These are phyloP conservation scores for Dactylellina haptotyla DNA, from an alignment of 2,329 filamentous ascomycete species.

Conservation along the genomic window DNA sequence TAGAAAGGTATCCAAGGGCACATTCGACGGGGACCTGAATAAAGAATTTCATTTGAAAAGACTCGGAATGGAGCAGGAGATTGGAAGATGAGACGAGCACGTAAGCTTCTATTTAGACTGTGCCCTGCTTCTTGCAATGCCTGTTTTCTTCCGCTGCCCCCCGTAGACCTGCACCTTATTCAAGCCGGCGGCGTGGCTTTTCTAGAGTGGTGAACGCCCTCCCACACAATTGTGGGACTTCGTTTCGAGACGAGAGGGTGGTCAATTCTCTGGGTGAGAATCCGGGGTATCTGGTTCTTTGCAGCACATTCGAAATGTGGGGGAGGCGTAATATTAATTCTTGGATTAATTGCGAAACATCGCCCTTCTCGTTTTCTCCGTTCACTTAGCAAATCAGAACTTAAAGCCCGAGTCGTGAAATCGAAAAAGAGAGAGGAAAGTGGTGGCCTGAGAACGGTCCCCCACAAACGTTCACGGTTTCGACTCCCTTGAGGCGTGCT, in stretches of 20 bases:
- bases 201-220: constrained; percentile 32
- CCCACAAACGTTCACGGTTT: constrained; percentile 7
- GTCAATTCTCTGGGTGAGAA: constrained; percentile 29
- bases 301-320: constrained; percentile 39
- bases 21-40: constrained; percentile 11
- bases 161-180: background rate
- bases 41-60: constrained; percentile 5
- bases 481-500: constrained; percentile 18
- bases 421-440: constrained; percentile 6
- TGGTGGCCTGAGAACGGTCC: background rate
- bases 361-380: constrained; percentile 9
- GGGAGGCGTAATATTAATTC: constrained; percentile 36
- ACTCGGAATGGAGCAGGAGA: constrained; percentile 13
- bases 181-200: constrained; percentile 27
- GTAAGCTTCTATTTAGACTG: constrained; percentile 45
- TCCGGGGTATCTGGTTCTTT: constrained; percentile 37
- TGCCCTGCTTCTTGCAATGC: constrained; percentile 8
- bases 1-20: constrained; percentile 3
- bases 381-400: constrained; percentile 41
- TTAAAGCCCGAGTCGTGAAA: constrained; percentile 8
- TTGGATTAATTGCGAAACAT: constrained; percentile 44
- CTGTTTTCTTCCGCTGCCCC: constrained; percentile 6
- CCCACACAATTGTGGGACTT: constrained; percentile 14
- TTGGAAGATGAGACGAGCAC: constrained; percentile 14
- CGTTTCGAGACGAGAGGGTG: constrained; percentile 33